Evolutionary conservation across 306 rosid species (phyloP).

Genomic region (Comarum palustre): DNA sequence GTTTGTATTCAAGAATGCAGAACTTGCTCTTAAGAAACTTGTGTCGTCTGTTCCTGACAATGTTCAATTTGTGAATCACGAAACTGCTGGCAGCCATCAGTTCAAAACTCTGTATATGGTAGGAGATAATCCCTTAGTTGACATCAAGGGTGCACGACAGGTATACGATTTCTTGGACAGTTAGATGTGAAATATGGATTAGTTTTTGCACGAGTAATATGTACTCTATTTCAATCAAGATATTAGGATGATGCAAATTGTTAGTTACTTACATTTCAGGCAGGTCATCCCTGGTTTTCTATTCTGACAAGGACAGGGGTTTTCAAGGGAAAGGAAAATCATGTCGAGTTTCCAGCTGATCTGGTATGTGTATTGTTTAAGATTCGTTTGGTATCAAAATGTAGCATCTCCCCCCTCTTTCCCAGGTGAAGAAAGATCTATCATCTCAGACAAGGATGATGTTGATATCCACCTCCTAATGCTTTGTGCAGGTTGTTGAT

Average conservation of each 20-base stretch:
- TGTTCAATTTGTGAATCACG: conserved; percentile 19
- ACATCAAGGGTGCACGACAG: conserved; percentile 75
- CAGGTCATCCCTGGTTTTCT: conserved; percentile 93
- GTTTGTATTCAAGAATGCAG: conserved; percentile 78
- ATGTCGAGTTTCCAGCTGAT: conserved; percentile 35
- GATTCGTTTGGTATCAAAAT: neutral
- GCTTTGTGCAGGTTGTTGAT: conserved; percentile 65
- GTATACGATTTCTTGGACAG: conserved; percentile 32
- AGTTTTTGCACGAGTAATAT: neutral
- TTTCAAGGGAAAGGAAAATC: conserved; percentile 81
- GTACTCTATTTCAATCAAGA: neutral
- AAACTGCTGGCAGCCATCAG: conserved; percentile 30
- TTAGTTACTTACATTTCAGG: conserved; percentile 44
- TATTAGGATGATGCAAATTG: conserved; percentile 10
- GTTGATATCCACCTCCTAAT: neutral
- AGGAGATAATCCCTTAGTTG: conserved; percentile 93
- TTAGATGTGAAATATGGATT: neutral
- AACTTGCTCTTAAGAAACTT: conserved; percentile 54
- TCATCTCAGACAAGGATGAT: neutral
- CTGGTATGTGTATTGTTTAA: conserved; percentile 10
- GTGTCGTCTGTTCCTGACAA: conserved; percentile 24
- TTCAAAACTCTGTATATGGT: conserved; percentile 79
- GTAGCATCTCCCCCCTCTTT: neutral
- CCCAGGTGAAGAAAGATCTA: neutral
- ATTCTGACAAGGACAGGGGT: conserved; percentile 90